phyloP scores from a whole-genome alignment of 441 rosid species.

The Macaranga tanarius region DNA sequence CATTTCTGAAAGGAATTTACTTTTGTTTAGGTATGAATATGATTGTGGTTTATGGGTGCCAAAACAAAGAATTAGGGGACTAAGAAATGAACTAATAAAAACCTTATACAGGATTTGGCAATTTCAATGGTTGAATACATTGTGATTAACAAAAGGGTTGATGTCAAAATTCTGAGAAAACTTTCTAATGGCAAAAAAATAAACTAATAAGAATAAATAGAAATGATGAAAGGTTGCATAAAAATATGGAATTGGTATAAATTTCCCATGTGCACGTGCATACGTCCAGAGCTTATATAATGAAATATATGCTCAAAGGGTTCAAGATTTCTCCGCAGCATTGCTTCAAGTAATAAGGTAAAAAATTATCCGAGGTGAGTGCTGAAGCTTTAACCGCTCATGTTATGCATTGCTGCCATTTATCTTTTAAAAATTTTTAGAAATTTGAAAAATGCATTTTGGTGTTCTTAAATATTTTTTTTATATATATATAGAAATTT shows the following conservation, averaged over 20 bases:
- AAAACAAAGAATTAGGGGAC: neutral
- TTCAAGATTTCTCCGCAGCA: neutral
- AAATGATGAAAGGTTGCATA: neutral
- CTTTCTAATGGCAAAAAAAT: too few relatives aligned
- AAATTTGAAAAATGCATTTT: too few relatives aligned
- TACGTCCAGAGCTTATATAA: neutral
- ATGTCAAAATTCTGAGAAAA: too few relatives aligned
- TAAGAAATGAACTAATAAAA: neutral
- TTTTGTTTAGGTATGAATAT: conserved; percentile 1
- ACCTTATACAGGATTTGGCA: too few relatives aligned
- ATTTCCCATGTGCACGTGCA: neutral
- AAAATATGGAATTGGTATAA: neutral
- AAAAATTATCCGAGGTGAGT: too few relatives aligned
- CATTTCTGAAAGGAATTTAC: neutral
- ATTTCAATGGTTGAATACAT: too few relatives aligned
- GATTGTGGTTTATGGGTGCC: neutral
- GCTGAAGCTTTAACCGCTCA: too few relatives aligned
- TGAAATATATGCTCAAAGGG: neutral
- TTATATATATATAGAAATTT: too few relatives aligned
- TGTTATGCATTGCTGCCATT: too few relatives aligned
- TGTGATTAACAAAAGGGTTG: neutral
- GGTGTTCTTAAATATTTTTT: too few relatives aligned
- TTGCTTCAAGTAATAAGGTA: neutral
- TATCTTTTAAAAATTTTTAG: too few relatives aligned
- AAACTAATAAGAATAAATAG: neutral